Conservation (phyloP, 23 red algal species). For the Porphyridium purpureum region DNA sequence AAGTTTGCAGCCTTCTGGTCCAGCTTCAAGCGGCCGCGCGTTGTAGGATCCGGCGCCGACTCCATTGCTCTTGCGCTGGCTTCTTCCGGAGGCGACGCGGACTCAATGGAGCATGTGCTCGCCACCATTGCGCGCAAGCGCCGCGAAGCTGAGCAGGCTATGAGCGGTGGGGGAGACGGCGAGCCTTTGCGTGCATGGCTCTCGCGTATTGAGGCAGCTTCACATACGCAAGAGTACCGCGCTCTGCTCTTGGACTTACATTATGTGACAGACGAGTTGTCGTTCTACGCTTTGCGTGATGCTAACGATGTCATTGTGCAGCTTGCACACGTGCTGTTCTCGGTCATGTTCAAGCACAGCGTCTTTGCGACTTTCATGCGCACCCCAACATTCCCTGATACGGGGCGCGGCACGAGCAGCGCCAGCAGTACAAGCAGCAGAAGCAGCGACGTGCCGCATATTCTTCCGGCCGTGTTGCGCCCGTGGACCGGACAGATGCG, state of each 20-base stretch:
- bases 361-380: not conserved
- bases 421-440: too few relatives aligned
- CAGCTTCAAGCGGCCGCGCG: not conserved
- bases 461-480: not conserved
- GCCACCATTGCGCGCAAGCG: not conserved
- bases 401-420: too few relatives aligned
- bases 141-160: not conserved
- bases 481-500: slow-evolving; percentile 8
- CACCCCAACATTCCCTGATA: too few relatives aligned
- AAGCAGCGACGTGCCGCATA: not conserved
- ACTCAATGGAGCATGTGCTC: not conserved
- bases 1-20: not conserved
- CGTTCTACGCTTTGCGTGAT: slow-evolving; percentile 5
- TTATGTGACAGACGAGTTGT: slow-evolving; percentile 17
- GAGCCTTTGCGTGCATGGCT: not conserved
- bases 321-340: slow-evolving; percentile 5
- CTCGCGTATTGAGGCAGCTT: not conserved
- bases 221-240: not conserved
- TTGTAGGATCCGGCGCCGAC: not conserved
- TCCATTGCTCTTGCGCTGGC: not conserved
- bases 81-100: not conserved
- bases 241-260: slow-evolving; percentile 9
- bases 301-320: not conserved
- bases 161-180: too few relatives aligned
- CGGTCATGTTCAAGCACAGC: slow-evolving; percentile 14